phyloP scores from a whole-genome alignment of 2,329 filamentous ascomycete genomes.

The Trichophyton verrucosum region DNA sequence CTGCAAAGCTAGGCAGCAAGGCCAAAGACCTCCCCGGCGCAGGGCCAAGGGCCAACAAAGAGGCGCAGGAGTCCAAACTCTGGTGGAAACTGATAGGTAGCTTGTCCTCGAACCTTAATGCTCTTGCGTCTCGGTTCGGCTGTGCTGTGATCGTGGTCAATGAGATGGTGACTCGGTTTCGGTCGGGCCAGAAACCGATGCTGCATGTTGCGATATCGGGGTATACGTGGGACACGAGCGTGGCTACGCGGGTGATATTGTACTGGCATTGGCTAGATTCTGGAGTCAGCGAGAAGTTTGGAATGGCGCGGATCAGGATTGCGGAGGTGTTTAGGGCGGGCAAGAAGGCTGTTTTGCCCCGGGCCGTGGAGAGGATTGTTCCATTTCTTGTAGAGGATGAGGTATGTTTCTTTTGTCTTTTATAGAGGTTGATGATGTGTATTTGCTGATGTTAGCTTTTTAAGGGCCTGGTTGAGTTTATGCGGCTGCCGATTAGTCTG shows the following conservation, averaged over 20 bases:
- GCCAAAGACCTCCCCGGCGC: conserved; percentile 25
- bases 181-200: conserved; percentile 51
- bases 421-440: neutral
- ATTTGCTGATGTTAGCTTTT: neutral
- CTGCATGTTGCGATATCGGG: conserved; percentile 65
- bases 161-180: conserved; percentile 72
- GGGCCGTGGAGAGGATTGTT: conserved; percentile 23
- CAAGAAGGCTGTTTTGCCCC: conserved; percentile 34
- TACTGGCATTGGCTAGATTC: conserved; percentile 59
- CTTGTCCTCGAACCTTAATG: conserved; percentile 49
- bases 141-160: conserved; percentile 64
- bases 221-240: conserved; percentile 64
- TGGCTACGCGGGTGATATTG: conserved; percentile 60
- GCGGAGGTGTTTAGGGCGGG: conserved; percentile 54
- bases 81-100: conserved; percentile 52
- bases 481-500: neutral
- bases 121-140: conserved; percentile 59
- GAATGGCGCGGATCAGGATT: conserved; percentile 42
- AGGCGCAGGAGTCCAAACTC: conserved; percentile 11
- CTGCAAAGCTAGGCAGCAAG: conserved; percentile 24
- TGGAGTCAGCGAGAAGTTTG: conserved; percentile 29
- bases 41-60: conserved; percentile 3
- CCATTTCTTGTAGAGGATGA: conserved; percentile 31
- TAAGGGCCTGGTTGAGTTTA: conserved; percentile 3
- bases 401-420: neutral